Evolutionary conservation across 2,329 filamentous ascomycete species (phyloP), one percentile per base, ranked within the genome.

Genomic region (Stemphylium vesicarium): DNA sequence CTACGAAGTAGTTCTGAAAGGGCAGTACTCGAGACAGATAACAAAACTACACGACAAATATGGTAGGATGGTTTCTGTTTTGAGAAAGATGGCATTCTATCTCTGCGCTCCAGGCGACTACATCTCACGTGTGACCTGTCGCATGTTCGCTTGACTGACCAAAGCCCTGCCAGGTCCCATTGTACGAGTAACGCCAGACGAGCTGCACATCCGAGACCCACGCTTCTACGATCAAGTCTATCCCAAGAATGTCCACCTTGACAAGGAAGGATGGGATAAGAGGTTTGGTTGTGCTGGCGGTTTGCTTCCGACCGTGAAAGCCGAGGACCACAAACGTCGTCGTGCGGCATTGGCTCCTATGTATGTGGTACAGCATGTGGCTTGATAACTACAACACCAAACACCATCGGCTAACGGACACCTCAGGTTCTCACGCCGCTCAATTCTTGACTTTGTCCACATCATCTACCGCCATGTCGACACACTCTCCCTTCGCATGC

Each of bases 201-300:
- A 80, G 60, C 53, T 80, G 31, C 78, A 80, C 49, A 75, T 79
- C 57, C 65, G 71, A 37, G 77, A 79, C 59, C 67, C 74, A n/a
- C 61, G 64, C 43, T 79, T 74, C 68, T 75, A 70, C 46, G 73
- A 75, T 10, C 61, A 69, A 6, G 58, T 76, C 16, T 76, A 75
- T 46, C 51, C 64, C 29, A 71, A 67, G 49, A 70, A 65, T 38
- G 51, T 64, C 20, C 63, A 70, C 36, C 65, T 72, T 24, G 64
- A 72, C 65, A 75, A 74, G 47, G 65, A 70, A 50, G 71, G 71
- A 39, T 74, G 72, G 71, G 69, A 75, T 51, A 65, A 68, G 53
- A 56, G 66, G 26, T 73, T 74, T 46, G 71, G 71, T 2, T 65
- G 60, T 41, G 62, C 68, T 18, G 54, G 66, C 24, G 64, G 63